Conservation (phyloP, 768 basidiomycete genomes). For the Brasilioporus rufonigricans region DNA sequence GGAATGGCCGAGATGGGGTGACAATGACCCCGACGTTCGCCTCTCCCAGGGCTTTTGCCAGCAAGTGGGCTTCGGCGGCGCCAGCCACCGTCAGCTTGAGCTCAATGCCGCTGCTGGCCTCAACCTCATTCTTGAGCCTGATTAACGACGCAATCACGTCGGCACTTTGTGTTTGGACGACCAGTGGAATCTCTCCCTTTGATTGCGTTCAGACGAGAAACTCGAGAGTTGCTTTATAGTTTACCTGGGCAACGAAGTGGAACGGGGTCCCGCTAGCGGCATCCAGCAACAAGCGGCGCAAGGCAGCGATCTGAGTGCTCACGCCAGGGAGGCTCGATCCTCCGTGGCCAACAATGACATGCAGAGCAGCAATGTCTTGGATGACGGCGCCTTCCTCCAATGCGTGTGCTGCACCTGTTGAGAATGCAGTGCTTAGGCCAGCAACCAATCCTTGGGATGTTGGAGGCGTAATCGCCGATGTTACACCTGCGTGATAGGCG, state of each 20-base stretch:
- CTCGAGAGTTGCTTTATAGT: not conserved
- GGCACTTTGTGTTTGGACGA: slow-evolving; percentile 71
- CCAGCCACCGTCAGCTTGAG: slow-evolving; percentile 64
- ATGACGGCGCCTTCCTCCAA: slow-evolving; percentile 58
- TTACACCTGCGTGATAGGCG: slow-evolving; percentile 65
- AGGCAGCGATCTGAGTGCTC: slow-evolving; percentile 76
- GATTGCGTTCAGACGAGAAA: not conserved
- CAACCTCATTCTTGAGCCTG: slow-evolving; percentile 62
- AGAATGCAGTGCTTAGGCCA: slow-evolving; percentile 60
- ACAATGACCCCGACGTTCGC: slow-evolving; percentile 72
- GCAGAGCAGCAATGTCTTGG: slow-evolving; percentile 59
- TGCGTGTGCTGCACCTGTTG: slow-evolving; percentile 51
- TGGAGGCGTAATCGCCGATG: slow-evolving; percentile 58
- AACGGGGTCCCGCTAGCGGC: slow-evolving; percentile 29
- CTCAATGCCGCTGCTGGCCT: slow-evolving; percentile 38
- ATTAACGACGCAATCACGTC: slow-evolving; percentile 82
- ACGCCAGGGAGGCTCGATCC: slow-evolving; percentile 46
- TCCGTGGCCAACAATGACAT: slow-evolving; percentile 54
- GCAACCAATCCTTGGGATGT: slow-evolving; percentile 47
- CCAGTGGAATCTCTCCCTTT: slow-evolving; percentile 70
- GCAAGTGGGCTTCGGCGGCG: slow-evolving; percentile 65
- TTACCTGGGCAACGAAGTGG: slow-evolving; percentile 45
- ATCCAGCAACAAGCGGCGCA: slow-evolving; percentile 62
- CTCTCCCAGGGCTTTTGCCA: slow-evolving; percentile 69
- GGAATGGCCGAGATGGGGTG: slow-evolving; percentile 67